Evolutionary conservation across 1,139 yeast genomes (phyloP).

Genomic region (Hemisphaericaspora subhashii): DNA sequence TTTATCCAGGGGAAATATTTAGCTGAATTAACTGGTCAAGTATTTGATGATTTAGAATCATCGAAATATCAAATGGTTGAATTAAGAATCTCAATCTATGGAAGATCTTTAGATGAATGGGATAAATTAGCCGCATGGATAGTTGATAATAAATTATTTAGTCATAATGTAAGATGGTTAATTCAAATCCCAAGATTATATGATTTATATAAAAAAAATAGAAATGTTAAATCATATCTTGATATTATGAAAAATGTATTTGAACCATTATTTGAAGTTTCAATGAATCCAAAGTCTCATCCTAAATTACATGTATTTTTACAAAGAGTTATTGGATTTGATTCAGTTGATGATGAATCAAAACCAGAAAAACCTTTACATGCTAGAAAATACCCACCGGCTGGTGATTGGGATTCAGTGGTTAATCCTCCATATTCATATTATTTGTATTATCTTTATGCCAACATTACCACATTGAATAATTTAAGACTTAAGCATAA

Average conservation of each 20-base stretch:
- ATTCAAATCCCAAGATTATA: slow-evolving; percentile 93
- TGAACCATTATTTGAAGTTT: slow-evolving; percentile 89
- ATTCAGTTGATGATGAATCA: slow-evolving; percentile 97
- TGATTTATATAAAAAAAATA: slow-evolving; percentile 80
- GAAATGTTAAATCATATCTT: slow-evolving; percentile 68
- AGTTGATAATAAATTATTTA: slow-evolving; percentile 83
- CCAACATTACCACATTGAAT: slow-evolving; percentile 84
- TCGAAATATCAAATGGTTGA: slow-evolving; percentile 97
- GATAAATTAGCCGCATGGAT: slow-evolving; percentile 95
- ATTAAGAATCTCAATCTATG: slow-evolving; percentile 91
- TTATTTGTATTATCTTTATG: slow-evolving; percentile 83
- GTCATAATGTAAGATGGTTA: slow-evolving; percentile 96
- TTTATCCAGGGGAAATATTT: slow-evolving; percentile 83
- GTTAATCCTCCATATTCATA: slow-evolving; percentile 97
- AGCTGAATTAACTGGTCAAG: slow-evolving; percentile 93
- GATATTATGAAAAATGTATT: slow-evolving; percentile 79
- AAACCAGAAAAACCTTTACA: slow-evolving; percentile 82
- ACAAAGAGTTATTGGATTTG: slow-evolving; percentile 95
- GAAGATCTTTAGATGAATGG: slow-evolving; percentile 90
- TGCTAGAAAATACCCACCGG: slow-evolving; percentile 72
- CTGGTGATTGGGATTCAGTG: slow-evolving; percentile 73
- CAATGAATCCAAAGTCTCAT: slow-evolving; percentile 77
- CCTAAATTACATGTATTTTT: slow-evolving; percentile 87
- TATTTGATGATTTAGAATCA: slow-evolving; percentile 87
- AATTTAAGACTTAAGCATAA: slow-evolving; percentile 73